Evolutionary conservation across 1,139 yeast genomes (phyloP).

Genomic region (Suhomyces taliae): DNA sequence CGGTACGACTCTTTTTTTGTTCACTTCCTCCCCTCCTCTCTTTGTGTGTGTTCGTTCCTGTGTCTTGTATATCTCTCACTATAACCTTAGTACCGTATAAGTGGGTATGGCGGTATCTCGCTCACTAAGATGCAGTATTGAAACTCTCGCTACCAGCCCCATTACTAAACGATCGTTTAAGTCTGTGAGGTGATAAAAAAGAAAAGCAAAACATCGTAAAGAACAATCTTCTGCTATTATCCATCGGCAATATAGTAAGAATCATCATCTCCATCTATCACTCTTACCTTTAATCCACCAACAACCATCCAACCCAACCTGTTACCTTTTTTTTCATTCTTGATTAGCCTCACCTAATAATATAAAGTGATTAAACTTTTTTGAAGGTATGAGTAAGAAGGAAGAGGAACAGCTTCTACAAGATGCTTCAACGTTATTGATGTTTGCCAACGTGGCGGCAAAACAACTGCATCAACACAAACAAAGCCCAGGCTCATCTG

Average conservation of each 20-base stretch:
- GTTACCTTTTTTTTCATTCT: not conserved
- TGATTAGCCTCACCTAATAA: not conserved
- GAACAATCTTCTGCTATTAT: too few relatives aligned
- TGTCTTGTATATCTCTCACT: not conserved
- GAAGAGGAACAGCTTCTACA: conserved; percentile 48
- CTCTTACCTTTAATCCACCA: not conserved
- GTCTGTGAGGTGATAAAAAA: not conserved
- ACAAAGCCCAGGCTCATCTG: conserved; percentile 5
- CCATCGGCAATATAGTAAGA: too few relatives aligned
- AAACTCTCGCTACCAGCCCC: not conserved
- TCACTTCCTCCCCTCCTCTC: too few relatives aligned
- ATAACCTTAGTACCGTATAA: not conserved
- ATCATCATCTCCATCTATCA: not conserved
- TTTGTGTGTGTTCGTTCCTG: too few relatives aligned
- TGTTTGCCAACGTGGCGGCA: conserved; percentile 63
- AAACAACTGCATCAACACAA: conserved; percentile 35
- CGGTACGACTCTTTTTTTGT: too few relatives aligned
- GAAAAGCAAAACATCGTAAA: too few relatives aligned
- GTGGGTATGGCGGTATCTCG: not conserved
- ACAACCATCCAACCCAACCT: not conserved
- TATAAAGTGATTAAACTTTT: not conserved
- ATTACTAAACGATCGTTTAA: conserved; percentile 15
- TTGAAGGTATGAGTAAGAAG: conserved; percentile 13
- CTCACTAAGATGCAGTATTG: not conserved
- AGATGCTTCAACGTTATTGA: conserved; percentile 65